Base-by-base conservation (phyloP, 2,329 filamentous ascomycete genomes). In the Fusarium chlamydosporum region DNA sequence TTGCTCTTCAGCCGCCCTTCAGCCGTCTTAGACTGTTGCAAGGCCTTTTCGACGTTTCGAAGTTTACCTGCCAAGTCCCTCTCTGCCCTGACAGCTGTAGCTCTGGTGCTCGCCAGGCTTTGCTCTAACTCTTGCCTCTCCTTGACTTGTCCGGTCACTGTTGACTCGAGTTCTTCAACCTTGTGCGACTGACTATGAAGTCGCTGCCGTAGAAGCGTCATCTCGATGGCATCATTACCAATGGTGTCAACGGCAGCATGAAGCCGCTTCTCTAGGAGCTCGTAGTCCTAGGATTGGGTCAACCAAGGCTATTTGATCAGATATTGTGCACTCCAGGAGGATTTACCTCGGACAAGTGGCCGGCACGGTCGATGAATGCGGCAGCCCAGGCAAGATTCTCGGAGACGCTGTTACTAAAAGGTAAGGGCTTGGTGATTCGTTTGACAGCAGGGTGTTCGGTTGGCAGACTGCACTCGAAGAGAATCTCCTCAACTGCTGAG, bases 171-270 rank as follows among this genome's bases (percentile, higher is more conserved):
- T 13, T 52, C n/a, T 5, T 35, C 20, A 12, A 57, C 13, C 12
- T 10, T n/a, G 3, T 53, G n/a, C 9, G 23, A 40, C 8, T 53
- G 37, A 3, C 11, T 20, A 3, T n/a, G 23, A 10, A 57, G 29
- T 18, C 53, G 29, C 7, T 29, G 37, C 2, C 46, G 37, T 1
- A 57, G 35, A 29, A 57, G 46, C 3, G 55, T 57, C 46, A 57
- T 57, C 15, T 53, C 55, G 2, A 53, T 35, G 3, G 55, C 55
- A 37, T 57, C 55, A 8, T 57, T 53, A 12, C 55, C 46, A 6
- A 53, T 57, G 6, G 46, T 57, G 13, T 53, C 29, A 6, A 53
- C 53, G 11, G 55, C 46, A 12, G 37, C 37, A 15, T 57, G 55
- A 7, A 57, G 55, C 4, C 55, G 37, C 4, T 31, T 40, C 4